Percentiles rank a stretch among this genome's conserved stretches.
phyloP scores from a whole-genome alignment of 495 filamentous ascomycete genomes.

The Penicillium egyptiacum region DNA sequence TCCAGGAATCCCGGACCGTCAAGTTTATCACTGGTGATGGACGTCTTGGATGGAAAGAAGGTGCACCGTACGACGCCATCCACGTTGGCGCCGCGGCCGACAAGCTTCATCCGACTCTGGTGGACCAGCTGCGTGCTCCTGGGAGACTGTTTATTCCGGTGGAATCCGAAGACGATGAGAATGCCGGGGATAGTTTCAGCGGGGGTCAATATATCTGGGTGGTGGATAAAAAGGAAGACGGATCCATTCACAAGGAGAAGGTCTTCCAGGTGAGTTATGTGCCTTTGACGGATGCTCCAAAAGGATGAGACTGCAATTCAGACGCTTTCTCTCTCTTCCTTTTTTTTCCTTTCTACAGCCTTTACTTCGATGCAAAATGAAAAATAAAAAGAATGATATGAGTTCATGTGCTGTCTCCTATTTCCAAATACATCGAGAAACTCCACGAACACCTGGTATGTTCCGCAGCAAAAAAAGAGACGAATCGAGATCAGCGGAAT shows the following conservation, averaged over 20 bases:
- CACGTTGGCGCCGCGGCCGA: slow-evolving; percentile 90
- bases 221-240: slow-evolving; percentile 82
- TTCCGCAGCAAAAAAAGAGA: not conserved
- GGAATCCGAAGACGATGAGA: slow-evolving; percentile 50
- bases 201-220: slow-evolving; percentile 80
- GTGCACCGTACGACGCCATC: slow-evolving; percentile 80
- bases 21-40: slow-evolving; percentile 82
- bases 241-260: slow-evolving; percentile 70
- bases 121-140: slow-evolving; percentile 76
- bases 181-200: slow-evolving; percentile 15
- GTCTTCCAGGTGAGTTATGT: slow-evolving; percentile 88
- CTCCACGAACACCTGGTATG: slow-evolving; percentile 4
- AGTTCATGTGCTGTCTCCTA: not conserved
- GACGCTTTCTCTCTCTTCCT: not conserved
- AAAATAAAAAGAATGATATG: not conserved
- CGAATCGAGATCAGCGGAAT: slow-evolving; percentile 34
- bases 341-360: not conserved
- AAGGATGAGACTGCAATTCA: slow-evolving; percentile 4
- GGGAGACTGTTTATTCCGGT: slow-evolving; percentile 90
- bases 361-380: slow-evolving; percentile 5
- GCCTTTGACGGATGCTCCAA: slow-evolving; percentile 83
- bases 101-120: slow-evolving; percentile 66
- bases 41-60: slow-evolving; percentile 65
- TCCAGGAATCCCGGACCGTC: slow-evolving; percentile 62
- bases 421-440: not conserved